These are phyloP conservation scores for Alternaria hordeiaustralica DNA, from an alignment of 2,329 filamentous ascomycete species.

Conservation along the genomic window DNA sequence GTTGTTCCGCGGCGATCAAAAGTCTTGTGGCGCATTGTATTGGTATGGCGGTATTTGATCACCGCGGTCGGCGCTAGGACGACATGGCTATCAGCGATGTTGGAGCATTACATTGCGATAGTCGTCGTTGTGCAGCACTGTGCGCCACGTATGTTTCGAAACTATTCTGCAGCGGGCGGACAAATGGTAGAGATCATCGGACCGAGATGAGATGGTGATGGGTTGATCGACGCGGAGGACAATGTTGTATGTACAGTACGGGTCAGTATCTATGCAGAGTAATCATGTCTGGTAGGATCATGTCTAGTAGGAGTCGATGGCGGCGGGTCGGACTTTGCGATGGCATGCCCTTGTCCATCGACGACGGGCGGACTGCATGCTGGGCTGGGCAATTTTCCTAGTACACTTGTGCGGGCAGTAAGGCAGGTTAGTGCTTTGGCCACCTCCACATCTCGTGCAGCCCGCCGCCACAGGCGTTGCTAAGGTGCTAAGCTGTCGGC, in stretches of 20 bases:
- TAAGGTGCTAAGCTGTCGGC: background rate
- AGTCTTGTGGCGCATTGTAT: background rate
- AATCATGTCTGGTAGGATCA: background rate
- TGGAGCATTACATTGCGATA: background rate
- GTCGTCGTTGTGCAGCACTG: background rate
- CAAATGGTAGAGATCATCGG: background rate
- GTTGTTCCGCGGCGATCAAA: background rate
- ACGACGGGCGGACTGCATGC: background rate
- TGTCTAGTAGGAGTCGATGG: background rate
- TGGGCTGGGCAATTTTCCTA: background rate
- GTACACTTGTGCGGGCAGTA: background rate
- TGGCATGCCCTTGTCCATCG: background rate
- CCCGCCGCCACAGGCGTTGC: background rate
- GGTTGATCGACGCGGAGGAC: background rate
- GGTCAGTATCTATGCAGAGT: background rate
- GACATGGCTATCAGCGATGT: background rate
- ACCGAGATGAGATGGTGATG: background rate
- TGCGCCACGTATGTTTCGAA: background rate
- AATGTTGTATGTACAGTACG: background rate
- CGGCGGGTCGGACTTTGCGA: background rate
- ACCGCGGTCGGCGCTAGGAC: background rate
- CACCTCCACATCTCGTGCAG: background rate
- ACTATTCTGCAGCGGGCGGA: background rate
- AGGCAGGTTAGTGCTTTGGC: background rate
- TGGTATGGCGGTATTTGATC: background rate